phyloP scores from a whole-genome alignment of 2,329 filamentous ascomycete species.

The Penicillium sp. region DNA sequence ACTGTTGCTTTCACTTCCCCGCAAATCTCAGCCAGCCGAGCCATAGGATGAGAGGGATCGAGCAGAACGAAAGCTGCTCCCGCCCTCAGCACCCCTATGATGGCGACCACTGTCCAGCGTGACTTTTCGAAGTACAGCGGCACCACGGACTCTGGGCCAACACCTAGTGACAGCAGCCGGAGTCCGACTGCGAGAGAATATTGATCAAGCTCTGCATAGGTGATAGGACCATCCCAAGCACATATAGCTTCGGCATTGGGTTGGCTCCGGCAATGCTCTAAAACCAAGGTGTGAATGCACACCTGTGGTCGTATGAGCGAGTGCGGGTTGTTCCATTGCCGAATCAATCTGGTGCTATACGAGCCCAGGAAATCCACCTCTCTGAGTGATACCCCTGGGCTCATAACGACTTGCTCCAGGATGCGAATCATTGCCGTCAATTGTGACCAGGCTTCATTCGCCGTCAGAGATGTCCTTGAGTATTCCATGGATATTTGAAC shows the following conservation, averaged over 20 bases:
- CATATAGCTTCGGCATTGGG: conserved; percentile 13
- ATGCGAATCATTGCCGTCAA: not conserved
- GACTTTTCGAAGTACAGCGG: conserved; percentile 13
- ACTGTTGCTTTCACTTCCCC: not conserved
- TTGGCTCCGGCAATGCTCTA: not conserved
- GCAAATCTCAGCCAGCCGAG: not conserved
- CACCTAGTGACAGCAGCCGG: not conserved
- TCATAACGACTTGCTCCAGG: not conserved
- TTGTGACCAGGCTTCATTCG: not conserved
- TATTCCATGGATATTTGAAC: not conserved
- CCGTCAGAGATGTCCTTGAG: not conserved
- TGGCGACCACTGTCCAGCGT: conserved; percentile 6
- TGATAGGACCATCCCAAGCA: conserved; percentile 17
- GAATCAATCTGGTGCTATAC: not conserved
- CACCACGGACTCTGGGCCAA: conserved; percentile 7
- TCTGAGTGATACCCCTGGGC: not conserved
- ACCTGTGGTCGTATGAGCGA: not conserved
- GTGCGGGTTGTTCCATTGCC: not conserved
- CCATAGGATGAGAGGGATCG: not conserved
- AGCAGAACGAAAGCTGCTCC: conserved; percentile 14
- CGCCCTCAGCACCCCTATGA: conserved; percentile 10
- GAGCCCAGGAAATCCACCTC: not conserved
- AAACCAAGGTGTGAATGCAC: conserved; percentile 4
- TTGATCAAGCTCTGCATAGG: conserved; percentile 8
- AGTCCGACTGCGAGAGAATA: not conserved